Evolutionary conservation across 1,139 yeast species (phyloP).

Genomic region (Meyerozyma carpophila): DNA sequence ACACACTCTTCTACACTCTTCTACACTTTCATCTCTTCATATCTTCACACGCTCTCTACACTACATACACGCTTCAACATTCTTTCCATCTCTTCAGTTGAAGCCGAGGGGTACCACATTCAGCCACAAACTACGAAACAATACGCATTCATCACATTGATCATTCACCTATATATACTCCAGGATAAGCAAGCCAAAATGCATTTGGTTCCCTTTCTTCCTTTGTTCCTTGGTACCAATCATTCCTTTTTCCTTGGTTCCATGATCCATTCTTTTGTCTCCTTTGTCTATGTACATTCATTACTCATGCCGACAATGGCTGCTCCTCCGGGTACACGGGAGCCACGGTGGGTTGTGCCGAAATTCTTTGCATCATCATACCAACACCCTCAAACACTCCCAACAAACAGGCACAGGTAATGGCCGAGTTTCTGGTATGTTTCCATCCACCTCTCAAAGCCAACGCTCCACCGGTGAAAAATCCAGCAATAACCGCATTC

Average conservation of each 20-base stretch:
- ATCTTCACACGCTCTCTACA: too few relatives aligned
- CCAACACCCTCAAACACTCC: slow-evolving; percentile 99
- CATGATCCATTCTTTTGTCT: too few relatives aligned
- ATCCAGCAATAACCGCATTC: slow-evolving; percentile 97
- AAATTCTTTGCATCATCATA: slow-evolving; percentile 85
- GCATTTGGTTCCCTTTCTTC: too few relatives aligned
- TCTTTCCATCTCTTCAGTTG: too few relatives aligned
- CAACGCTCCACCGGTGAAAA: slow-evolving; percentile 95
- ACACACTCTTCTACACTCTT: too few relatives aligned
- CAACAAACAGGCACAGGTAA: slow-evolving; percentile 93
- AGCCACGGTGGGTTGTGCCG: slow-evolving; percentile 85
- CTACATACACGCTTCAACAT: too few relatives aligned
- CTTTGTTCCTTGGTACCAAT: background rate
- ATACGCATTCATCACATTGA: too few relatives aligned
- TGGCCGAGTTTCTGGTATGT: slow-evolving; percentile 94
- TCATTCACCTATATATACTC: background rate
- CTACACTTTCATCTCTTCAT: too few relatives aligned
- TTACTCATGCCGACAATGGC: slow-evolving; percentile 33
- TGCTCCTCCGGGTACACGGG: slow-evolving; percentile 65
- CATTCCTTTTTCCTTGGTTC: too few relatives aligned
- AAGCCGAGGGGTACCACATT: too few relatives aligned
- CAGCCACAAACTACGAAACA: too few relatives aligned
- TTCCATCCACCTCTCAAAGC: slow-evolving; percentile 99
- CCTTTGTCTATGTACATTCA: background rate
- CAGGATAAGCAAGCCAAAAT: background rate